These are phyloP conservation scores for Platismatia glauca DNA, from an alignment of 495 filamentous ascomycete species.

Conservation along the genomic window DNA sequence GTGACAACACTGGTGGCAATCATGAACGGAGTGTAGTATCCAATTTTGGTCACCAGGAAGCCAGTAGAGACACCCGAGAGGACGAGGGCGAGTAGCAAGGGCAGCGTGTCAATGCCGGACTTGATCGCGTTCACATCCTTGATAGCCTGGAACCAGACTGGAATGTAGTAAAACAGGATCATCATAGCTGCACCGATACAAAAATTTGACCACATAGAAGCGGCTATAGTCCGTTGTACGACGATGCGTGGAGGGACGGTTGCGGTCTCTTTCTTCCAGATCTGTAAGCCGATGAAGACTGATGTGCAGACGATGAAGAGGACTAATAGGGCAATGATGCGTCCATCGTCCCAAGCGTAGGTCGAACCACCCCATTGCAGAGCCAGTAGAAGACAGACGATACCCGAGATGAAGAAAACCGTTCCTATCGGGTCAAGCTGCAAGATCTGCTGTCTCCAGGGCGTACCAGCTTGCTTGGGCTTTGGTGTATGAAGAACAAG, in stretches of 20 bases:
- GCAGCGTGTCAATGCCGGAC: slow-evolving; percentile 33
- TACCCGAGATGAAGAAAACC: slow-evolving; percentile 40
- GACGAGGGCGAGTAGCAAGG: slow-evolving; percentile 39
- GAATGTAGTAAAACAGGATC: slow-evolving; percentile 50
- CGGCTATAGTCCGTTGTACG: slow-evolving; percentile 44
- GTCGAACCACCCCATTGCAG: slow-evolving; percentile 52
- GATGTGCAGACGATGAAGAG: slow-evolving; percentile 37
- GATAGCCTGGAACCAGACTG: slow-evolving; percentile 70
- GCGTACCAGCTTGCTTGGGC: slow-evolving; percentile 28
- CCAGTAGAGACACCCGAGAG: slow-evolving; percentile 44
- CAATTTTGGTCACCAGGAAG: slow-evolving; percentile 42
- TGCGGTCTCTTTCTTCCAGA: slow-evolving; percentile 36
- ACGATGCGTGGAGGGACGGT: slow-evolving; percentile 51
- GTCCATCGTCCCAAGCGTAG: slow-evolving; percentile 45
- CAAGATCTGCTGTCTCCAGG: slow-evolving; percentile 35
- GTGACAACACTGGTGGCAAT: slow-evolving; percentile 44
- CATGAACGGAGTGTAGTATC: slow-evolving; percentile 61
- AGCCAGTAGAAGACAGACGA: slow-evolving; percentile 48
- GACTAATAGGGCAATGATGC: slow-evolving; percentile 46
- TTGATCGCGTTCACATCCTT: slow-evolving; percentile 27
- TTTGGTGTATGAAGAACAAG: slow-evolving; percentile 40
- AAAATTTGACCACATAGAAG: slow-evolving; percentile 34
- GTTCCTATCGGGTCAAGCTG: slow-evolving; percentile 42
- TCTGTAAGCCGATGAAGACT: slow-evolving; percentile 39
- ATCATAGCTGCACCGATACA: slow-evolving; percentile 28